Percentiles rank a stretch among this genome's conserved stretches.
Conservation (phyloP, 148 eudicot species). For the Gaultheria prostrata region DNA sequence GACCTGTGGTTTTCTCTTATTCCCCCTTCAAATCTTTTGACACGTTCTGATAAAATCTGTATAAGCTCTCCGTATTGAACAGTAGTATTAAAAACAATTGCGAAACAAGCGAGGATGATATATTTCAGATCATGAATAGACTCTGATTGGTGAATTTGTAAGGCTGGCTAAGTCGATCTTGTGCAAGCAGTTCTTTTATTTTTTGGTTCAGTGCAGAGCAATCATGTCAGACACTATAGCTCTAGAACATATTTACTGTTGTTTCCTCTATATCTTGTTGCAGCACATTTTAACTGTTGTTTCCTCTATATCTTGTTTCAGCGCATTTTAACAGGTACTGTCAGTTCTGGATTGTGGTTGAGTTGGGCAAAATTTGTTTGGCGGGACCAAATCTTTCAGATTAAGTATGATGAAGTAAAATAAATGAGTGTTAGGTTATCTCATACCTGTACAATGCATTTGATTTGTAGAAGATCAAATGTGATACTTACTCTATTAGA, state of each 20-base stretch:
- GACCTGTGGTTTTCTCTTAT: neutral
- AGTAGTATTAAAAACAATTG: neutral
- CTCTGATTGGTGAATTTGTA: neutral
- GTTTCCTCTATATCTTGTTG: neutral
- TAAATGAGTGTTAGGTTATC: neutral
- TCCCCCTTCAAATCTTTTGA: neutral
- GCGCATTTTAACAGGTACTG: neutral
- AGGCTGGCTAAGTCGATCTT: neutral
- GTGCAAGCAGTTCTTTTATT: neutral
- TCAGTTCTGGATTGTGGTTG: neutral
- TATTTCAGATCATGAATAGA: neutral
- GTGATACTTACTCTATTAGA: neutral
- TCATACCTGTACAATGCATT: neutral
- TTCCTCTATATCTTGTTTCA: neutral
- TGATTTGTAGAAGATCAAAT: neutral
- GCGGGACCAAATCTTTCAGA: neutral
- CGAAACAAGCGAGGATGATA: neutral
- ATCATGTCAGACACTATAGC: neutral
- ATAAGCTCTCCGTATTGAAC: neutral
- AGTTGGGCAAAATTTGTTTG: constrained; percentile 3
- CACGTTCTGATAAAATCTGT: neutral
- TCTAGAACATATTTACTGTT: neutral
- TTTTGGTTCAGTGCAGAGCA: neutral
- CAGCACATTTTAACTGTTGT: neutral
- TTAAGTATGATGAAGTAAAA: neutral